Evolutionary conservation across 108 stramenopile species (phyloP), one percentile per base, ranked within the genome.

Genomic region (Cyclostephanos invisitatus): DNA sequence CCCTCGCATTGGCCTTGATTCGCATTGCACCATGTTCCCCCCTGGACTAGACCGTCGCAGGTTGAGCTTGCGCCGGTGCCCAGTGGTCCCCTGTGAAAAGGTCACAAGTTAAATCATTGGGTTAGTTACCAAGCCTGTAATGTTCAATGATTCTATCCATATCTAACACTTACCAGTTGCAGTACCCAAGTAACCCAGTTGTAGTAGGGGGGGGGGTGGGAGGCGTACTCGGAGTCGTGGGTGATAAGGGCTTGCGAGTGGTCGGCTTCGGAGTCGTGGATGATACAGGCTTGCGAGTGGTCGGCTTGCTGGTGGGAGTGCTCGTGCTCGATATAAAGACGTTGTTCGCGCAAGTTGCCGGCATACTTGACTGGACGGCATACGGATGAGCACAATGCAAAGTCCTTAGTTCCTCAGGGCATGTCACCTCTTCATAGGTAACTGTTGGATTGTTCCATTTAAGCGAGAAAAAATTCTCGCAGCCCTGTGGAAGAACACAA

Each of bases 401-500:
- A 28, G 32, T 18, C 5, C 62, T 40, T 29, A 85, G 36, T 50
- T 85, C 84, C 7, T 53, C 15, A 36, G 80, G 84, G 67, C 84
- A 85, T 10, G 64, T n/a, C 50, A 83, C 83, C 60, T 80, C 83
- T 59, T 80, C 74, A 63, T 80, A 83, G 6, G 7, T 37, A 32
- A 83, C 83, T 3, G 50, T 38, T 27, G 83, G 73, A 59, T 83
- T 83, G 68, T 83, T 51, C 83, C 83, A 83, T 49, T 66, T 66
- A 28, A 83, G 66, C 25, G 36, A 27, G n/a, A 46, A 59, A 62
- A 83, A 83, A 68, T 83, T 83, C 42, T 57, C 27, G 28, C 56
- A 57, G 28, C 56, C 56, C 56, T 4, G 56, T 5, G 27, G 27
- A 57, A 57, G 27, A 17, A 28, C 32, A 32, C 4, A n/a, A n/a